Base-by-base conservation (phyloP, 306 rosid genomes). In the Benincasa hispida region DNA sequence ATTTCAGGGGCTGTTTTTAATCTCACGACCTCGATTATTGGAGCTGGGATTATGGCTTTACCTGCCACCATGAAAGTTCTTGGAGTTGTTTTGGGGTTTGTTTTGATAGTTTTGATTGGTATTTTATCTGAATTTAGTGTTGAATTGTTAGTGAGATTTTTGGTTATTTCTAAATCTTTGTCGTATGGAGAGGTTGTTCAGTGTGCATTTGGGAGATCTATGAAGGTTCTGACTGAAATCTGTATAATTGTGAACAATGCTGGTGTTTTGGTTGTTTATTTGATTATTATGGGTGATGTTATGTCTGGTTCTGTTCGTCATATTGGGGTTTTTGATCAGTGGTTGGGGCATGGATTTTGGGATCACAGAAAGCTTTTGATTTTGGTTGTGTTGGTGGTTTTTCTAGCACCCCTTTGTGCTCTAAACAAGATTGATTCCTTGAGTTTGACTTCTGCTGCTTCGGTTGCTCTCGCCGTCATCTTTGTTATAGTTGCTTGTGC, bases 21-120 rank as follows among this genome's bases (percentile, higher is more conserved):
- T 73, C 86, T 94, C 37, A 88, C 99, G 1, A 94, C 99, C 1
- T 72, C 99, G 1, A 84, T 94, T 22, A 89, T 94, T 83, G 99
- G 99, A 69, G 97, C 99, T 2, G 96, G 99, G 85, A 82, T 94
- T 39, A 94, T 94, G 99, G 95, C 97, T 47, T 81, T 94, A 25
- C 99, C 99, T 81, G 99, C 99, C 32, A 85, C 96, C 14, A 94
- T 94, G 97, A 94, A 94, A 80, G 96, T 94, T 83, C 95, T 94
- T 45, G 99, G 99, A 6, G 55, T 94, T 11, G 79, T 81, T 88
- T 57, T 86, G 67, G 96, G 99, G 66, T 79, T 84, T 79, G 56
- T 90, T 4, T 76, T 94, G 86, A 92, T 94, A 1, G 67, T 94
- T 69, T 25, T 94, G 73, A 90, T 94, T 78, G 99, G 99, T 11